Conservation (phyloP, 202 grass and related monocot species). For the Brachypodium distachyon region DNA sequence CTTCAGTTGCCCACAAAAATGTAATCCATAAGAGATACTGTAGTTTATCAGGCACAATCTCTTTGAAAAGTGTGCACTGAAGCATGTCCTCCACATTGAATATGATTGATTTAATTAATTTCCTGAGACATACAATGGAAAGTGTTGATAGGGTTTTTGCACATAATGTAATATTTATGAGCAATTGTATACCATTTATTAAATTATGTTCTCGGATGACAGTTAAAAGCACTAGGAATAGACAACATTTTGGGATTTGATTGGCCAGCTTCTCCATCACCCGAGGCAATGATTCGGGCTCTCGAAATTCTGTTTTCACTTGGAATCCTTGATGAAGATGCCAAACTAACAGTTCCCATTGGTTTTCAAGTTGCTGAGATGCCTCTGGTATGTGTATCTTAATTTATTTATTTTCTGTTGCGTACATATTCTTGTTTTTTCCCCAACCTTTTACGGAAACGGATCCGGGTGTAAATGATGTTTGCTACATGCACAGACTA, state of each 20-base stretch:
- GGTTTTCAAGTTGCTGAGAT: conserved; percentile 94
- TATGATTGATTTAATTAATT: background rate
- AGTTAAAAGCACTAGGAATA: conserved; percentile 96
- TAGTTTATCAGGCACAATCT: background rate
- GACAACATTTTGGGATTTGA: conserved; percentile 98
- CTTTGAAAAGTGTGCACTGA: conserved; percentile 1
- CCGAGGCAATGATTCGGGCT: conserved; percentile 84
- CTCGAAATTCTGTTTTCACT: conserved; percentile 89
- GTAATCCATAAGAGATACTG: background rate
- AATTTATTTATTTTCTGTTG: background rate
- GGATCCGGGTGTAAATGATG: background rate
- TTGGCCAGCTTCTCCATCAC: conserved; percentile 94
- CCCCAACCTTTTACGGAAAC: background rate
- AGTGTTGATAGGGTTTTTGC: background rate
- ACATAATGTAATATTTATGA: background rate
- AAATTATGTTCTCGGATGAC: conserved; percentile 19
- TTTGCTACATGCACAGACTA: background rate
- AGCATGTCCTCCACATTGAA: background rate
- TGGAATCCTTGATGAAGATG: conserved; percentile 90
- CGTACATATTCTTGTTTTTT: background rate
- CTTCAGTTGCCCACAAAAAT: background rate
- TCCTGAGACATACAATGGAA: background rate
- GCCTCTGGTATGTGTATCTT: conserved; percentile 59
- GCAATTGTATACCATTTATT: background rate
- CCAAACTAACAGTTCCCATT: conserved; percentile 80